Evolutionary conservation across 768 basidiomycete genomes (phyloP), one percentile per base, ranked within the genome.

Genomic region (Lentinula guzmanii): DNA sequence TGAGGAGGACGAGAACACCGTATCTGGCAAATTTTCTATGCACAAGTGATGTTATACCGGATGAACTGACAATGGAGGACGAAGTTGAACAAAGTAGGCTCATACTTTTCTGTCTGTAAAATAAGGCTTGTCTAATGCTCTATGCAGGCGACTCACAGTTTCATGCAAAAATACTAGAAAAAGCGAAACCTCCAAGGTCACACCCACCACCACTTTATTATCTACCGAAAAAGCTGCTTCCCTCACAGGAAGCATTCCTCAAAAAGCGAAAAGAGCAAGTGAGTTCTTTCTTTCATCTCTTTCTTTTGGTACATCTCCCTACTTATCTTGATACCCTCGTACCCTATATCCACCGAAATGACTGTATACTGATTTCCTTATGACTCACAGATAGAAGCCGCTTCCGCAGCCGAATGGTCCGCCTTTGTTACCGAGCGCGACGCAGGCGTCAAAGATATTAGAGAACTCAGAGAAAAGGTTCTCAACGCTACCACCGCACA

Each of bases 181-280:
- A 43, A 41, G 18, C 78, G 5, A 77, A 77, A 9, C 79, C 81
- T 0, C 80, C 82, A 33, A 80, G 88, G 58, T 77, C 86, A 41
- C 88, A 91, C 62, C 90, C 89, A 7, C 86, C 90, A 21, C 88
- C 90, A 3, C 66, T 93, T 15, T 91, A 87, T 67, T 93, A 91
- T 66, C 82, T 91, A 52, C 91, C 91, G 35, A 83, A 81, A 37
- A 74, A 87, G 60, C 79, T 93, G 21, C 82, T 83, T 0, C 79
- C 87, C 21, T 78, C 82, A 16, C 91, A 93, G 73, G 87, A 89
- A 71, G 76, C 80, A 4, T 91, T 91, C 65, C 67, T 93, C 10
- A 70, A 72, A 52, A 79, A 76, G 57, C 78, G 89, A 54, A 90
- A 86, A 73, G 77, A 75, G 65, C 84, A 89, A 79, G 90, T 86